Conservation (phyloP, 768 basidiomycete genomes). For the Boletus speciosus region DNA sequence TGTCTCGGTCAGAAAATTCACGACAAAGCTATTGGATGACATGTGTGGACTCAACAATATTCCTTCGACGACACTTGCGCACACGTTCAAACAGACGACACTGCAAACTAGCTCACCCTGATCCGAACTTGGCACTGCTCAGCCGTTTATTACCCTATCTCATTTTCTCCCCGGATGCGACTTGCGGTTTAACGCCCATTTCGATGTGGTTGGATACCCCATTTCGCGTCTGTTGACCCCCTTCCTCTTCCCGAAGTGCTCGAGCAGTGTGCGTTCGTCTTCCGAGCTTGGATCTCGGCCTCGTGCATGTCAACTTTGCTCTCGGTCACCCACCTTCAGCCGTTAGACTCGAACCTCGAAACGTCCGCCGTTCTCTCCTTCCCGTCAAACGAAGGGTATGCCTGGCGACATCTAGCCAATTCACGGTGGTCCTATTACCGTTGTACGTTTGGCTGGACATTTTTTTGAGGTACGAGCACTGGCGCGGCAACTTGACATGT, state of each 20-base stretch:
- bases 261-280: slow-evolving; percentile 9
- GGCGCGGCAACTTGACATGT: background rate
- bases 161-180: slow-evolving; percentile 4
- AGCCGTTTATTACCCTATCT: background rate
- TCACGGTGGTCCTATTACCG: background rate
- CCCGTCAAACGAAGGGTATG: background rate
- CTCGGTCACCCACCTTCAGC: background rate
- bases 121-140: slow-evolving; percentile 7
- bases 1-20: slow-evolving; percentile 11
- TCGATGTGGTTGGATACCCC: slow-evolving; percentile 11
- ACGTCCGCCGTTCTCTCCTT: background rate
- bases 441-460: background rate
- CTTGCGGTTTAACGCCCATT: slow-evolving; percentile 1
- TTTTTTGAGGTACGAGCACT: background rate
- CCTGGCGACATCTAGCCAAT: background rate
- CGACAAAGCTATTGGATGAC: slow-evolving; percentile 1
- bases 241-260: background rate
- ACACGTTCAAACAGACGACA: slow-evolving; percentile 11
- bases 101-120: slow-evolving; percentile 10
- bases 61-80: slow-evolving; percentile 9
- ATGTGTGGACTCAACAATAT: slow-evolving; percentile 8
- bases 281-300: slow-evolving; percentile 9
- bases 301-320: slow-evolving; percentile 6
- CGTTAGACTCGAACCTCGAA: background rate
- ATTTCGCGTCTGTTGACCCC: slow-evolving; percentile 2